Base-by-base conservation (phyloP, 2,329 filamentous ascomycete genomes). In the Aspergillus pseudotamarii region DNA sequence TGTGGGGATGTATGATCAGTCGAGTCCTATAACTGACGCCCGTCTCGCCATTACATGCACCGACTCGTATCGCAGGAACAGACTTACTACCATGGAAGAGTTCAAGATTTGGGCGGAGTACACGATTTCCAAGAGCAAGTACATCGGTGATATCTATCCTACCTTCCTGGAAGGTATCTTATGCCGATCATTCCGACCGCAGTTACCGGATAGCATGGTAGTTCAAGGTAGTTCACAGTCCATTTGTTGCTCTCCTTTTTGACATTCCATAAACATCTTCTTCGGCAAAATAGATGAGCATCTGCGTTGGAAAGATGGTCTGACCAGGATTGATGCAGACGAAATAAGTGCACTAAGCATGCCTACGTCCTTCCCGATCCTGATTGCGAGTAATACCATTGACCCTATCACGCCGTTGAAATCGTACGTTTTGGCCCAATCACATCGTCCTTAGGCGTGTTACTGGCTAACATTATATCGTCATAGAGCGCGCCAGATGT, bases 321-420 rank as follows among this genome's bases (percentile, higher is more conserved):
- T 64, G 54, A 65, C 45, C 32, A 61, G 32, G 30, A n/a, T 46
- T 57, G 16, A 62, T 32, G 26, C 50, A 62, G 61, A 23, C 28
- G 10, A 51, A 56, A 58, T 58, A 57, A 57, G 34, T 50, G 57
- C 9, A 59, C 9, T 28, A 28, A 36, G 61, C 36, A 30, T 1
- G 58, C 61, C 60, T 64, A 66, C 64, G 1, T 77, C 78, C 28
- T 81, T 84, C 62, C 86, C 85, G 0, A 76, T 88, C 26, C 78
- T 88, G 23, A 84, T 86, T 70, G 70, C 86, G 21, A 82, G 82
- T 32, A 87, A 84, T 69, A 84, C 82, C 0, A 78, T 82, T 41
- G 86, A 88, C 64, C 86, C 86, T 0, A 83, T 88, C 0, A 88
- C 85, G 1, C 85, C 85, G 3, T 73, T 87, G 23, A 12, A 58